A percentile compares a stretch with the other conserved stretches of the same genome.
These are phyloP conservation scores for Alloascoidea africana DNA, from an alignment of 805 yeast genomes.

Conservation along the genomic window DNA sequence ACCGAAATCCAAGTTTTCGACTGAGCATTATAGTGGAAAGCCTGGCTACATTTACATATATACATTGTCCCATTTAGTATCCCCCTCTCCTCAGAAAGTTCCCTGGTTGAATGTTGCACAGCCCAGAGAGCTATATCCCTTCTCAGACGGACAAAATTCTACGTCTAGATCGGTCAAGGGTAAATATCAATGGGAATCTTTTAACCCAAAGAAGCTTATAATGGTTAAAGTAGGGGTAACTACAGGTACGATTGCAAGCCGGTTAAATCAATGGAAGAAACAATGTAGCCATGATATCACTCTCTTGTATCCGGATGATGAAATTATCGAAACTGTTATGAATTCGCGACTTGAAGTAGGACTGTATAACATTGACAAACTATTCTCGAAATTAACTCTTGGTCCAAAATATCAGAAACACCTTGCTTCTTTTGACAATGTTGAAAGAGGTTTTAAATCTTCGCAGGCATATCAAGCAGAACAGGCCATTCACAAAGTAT, in stretches of 20 bases:
- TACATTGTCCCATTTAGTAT: neutral
- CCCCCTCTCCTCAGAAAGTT: neutral
- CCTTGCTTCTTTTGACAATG: neutral
- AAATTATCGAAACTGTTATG: neutral
- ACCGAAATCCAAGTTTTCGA: neutral
- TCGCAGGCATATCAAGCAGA: neutral
- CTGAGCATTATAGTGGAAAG: conserved; percentile 1
- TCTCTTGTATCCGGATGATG: neutral
- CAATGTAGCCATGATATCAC: neutral
- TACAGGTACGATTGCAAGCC: neutral
- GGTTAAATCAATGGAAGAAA: neutral
- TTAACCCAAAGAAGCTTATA: neutral
- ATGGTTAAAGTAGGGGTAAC: neutral
- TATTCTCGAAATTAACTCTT: neutral
- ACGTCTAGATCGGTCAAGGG: neutral
- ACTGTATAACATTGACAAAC: neutral
- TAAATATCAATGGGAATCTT: neutral
- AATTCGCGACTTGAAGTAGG: neutral
- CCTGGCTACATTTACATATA: neutral
- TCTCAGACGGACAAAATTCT: too few species aligned
- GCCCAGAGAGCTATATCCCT: too few species aligned
- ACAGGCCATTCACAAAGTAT: neutral
- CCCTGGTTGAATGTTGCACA: conserved; percentile 1
- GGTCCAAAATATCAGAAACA: neutral
- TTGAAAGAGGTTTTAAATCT: conserved; percentile 1